phyloP scores from a whole-genome alignment of 176 grass and related monocot species.

The Oryza meridionalis region DNA sequence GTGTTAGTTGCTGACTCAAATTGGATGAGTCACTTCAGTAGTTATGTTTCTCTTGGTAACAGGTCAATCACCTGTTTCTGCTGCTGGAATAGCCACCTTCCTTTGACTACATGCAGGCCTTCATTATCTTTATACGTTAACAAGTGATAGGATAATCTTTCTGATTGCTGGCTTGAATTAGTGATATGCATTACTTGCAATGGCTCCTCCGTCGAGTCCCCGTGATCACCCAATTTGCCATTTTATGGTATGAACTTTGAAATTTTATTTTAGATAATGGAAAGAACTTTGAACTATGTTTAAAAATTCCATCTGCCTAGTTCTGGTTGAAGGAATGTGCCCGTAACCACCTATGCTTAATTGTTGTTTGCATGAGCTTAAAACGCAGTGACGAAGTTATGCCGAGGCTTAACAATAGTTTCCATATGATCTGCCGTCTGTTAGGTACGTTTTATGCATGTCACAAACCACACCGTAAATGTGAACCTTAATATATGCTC shows the following conservation, averaged over 20 bases:
- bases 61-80: not conserved
- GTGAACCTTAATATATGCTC: too few relatives aligned
- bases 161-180: not conserved
- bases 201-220: not conserved
- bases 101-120: not conserved
- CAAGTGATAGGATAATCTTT: not conserved
- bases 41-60: not conserved
- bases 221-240: not conserved
- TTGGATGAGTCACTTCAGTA: not conserved
- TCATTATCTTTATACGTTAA: not conserved
- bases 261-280: too few relatives aligned
- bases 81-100: not conserved
- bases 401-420: too few relatives aligned
- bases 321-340: too few relatives aligned
- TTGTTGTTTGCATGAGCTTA: too few relatives aligned
- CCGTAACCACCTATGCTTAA: too few relatives aligned
- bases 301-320: too few relatives aligned
- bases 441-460: too few relatives aligned
- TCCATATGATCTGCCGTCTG: too few relatives aligned
- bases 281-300: too few relatives aligned
- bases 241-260: not conserved
- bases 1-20: conserved; percentile 28
- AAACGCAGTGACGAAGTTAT: too few relatives aligned
- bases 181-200: not conserved
- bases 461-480: too few relatives aligned